Evolutionary conservation across 73 alveolate species (phyloP).

Genomic region (Paramecium biaurelia): DNA sequence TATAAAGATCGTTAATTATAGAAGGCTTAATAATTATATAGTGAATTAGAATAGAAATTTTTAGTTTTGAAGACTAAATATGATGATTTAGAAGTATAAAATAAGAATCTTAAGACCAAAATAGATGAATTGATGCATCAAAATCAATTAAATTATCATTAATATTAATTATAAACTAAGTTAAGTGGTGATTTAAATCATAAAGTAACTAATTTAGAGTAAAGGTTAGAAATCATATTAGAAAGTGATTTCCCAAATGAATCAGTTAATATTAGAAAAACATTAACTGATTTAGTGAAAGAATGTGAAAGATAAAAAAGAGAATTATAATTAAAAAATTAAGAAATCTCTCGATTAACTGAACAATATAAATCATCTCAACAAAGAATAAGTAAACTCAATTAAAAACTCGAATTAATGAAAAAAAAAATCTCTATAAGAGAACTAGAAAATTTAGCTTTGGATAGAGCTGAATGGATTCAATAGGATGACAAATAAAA

Average conservation of each 20-base stretch:
- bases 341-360: neutral
- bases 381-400: neutral
- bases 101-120: neutral
- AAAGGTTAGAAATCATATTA: slow-evolving; percentile 32
- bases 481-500: slow-evolving; percentile 29
- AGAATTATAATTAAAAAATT: neutral
- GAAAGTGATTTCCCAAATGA: slow-evolving; percentile 46
- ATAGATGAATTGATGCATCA: neutral
- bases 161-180: neutral
- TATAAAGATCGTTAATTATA: neutral
- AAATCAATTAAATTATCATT: neutral
- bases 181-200: slow-evolving; percentile 41
- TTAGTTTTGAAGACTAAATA: neutral
- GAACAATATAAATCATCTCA: neutral
- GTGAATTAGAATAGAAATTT: neutral
- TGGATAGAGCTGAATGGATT: neutral
- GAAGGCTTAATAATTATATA: neutral
- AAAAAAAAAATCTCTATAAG: slow-evolving; percentile 16
- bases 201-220: slow-evolving; percentile 15
- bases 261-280: neutral
- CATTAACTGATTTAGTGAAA: slow-evolving; percentile 45
- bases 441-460: neutral
- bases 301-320: slow-evolving; percentile 40
- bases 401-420: slow-evolving; percentile 15
- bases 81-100: neutral